Percentiles rank a stretch among this genome's conserved stretches.
These are phyloP conservation scores for Macrophomina phaseolina DNA, from an alignment of 2,329 filamentous ascomycete species.

Conservation along the genomic window DNA sequence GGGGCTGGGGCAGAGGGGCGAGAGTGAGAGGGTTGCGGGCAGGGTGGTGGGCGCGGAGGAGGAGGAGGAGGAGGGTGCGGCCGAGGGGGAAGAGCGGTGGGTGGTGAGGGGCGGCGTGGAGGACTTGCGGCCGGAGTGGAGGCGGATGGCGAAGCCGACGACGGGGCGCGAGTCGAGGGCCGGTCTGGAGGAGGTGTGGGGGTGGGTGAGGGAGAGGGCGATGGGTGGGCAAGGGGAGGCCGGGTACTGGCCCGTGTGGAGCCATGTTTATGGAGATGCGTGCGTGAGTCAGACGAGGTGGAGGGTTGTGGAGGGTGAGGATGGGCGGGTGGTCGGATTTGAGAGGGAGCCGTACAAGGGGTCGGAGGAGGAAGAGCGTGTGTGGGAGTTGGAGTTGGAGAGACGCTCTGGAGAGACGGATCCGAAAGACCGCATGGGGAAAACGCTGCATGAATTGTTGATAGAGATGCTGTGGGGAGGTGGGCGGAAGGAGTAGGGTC, in stretches of 20 bases:
- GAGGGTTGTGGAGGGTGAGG: not conserved
- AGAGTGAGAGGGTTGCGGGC: not conserved
- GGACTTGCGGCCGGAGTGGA: not conserved
- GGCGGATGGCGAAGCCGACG: not conserved
- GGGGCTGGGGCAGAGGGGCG: too few relatives aligned
- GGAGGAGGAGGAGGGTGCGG: not conserved
- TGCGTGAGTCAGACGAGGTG: constrained; percentile 3
- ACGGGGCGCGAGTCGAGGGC: not conserved
- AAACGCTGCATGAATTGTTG: not conserved
- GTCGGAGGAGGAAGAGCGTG: not conserved
- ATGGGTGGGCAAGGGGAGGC: not conserved
- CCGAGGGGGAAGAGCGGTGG: not conserved
- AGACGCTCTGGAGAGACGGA: not conserved
- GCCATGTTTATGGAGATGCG: not conserved
- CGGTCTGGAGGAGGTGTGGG: too few relatives aligned
- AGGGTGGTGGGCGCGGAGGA: not conserved
- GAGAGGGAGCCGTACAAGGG: not conserved
- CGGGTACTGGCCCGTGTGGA: not conserved
- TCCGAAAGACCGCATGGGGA: not conserved
- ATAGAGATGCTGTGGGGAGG: not conserved
- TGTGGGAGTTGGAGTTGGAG: not conserved
- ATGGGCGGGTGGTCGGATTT: not conserved
- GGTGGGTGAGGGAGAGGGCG: not conserved
- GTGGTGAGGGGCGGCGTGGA: not conserved
- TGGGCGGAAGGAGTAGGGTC: not conserved